Evolutionary conservation across 1,284 basidiomycete species (phyloP), one percentile per base, ranked within the genome.

Genomic region (Dichomitus squalens): DNA sequence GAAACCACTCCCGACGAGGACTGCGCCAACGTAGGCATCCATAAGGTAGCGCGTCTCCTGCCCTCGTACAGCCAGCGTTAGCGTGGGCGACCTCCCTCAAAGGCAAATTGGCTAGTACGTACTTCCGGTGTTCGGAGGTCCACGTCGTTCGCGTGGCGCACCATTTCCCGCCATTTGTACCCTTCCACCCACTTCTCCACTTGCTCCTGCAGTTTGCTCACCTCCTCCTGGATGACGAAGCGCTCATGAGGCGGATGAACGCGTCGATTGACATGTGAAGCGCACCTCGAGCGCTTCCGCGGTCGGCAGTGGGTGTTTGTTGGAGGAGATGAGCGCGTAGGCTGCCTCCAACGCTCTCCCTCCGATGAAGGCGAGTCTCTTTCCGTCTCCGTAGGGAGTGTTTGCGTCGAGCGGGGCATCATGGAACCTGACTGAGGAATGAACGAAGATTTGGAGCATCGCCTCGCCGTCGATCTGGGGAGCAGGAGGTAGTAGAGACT

Each of bases 371-470:
- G 80, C 73, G 52, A 90, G 70, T 52, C 86, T 75, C 65, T 83
- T 81, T 62, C 83, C 85, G 68, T 88, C 85, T 57, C 76, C 78
- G 65, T 79, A 81, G 54, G 68, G 67, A 23, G 66, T 67, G n/a
- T n/a, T n/a, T 33, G 76, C 75, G 51, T 71, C 66, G 25, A 67
- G 70, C 35, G 72, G 73, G 23, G 72, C 74, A 35, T 72, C 73
- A 38, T 74, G 70, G 44, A 79, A 78, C 47, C 81, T 76, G 50
- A 90, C 74, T 25, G 87, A 87, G 60, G 73, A 78, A 67, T 90
- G 87, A 7, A 86, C 87, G 66, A 81, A 88, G 48, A 88, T 82
- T 61, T 86, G 81, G 53, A 90, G 77, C 61, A 84, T 73, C 41
- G 83, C 70, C 47, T 86, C 81, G 58, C 79, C 79, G 43, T 71